phyloP scores from a whole-genome alignment of 2,329 filamentous ascomycete genomes.

The Leptodontidium sp. region DNA sequence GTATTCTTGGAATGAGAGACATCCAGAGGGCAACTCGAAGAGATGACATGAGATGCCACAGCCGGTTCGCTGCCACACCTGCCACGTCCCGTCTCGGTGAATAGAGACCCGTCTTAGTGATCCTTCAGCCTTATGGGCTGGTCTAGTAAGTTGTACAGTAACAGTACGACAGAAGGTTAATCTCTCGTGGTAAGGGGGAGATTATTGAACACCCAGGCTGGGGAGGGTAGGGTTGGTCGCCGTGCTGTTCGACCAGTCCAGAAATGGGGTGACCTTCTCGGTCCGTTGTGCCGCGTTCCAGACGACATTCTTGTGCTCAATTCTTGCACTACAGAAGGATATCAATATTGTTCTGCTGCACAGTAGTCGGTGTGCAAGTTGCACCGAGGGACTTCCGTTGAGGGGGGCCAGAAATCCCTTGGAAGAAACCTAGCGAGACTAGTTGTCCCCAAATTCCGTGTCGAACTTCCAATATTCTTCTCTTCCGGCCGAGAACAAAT shows the following conservation, averaged over 20 bases:
- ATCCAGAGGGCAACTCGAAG: slow-evolving; percentile 3
- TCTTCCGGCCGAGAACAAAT: slow-evolving; percentile 5
- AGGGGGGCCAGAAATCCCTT: slow-evolving; percentile 4
- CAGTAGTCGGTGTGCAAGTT: slow-evolving; percentile 14
- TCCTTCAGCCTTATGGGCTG: slow-evolving; percentile 23
- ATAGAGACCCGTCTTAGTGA: slow-evolving; percentile 11
- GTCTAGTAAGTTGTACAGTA: neutral
- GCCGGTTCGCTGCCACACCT: slow-evolving; percentile 7
- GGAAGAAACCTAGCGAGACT: neutral
- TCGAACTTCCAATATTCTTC: neutral
- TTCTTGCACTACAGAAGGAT: slow-evolving; percentile 9
- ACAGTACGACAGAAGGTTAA: slow-evolving; percentile 9
- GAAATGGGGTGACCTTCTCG: neutral
- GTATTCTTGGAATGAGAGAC: slow-evolving; percentile 7
- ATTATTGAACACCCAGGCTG: neutral
- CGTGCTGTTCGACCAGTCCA: slow-evolving; percentile 9
- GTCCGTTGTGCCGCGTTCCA: slow-evolving; percentile 13
- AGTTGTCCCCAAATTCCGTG: neutral
- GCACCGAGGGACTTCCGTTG: neutral
- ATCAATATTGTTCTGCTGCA: slow-evolving; percentile 19
- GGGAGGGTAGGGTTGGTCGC: neutral
- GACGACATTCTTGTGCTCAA: slow-evolving; percentile 5
- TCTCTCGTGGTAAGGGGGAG: neutral
- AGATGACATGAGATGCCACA: neutral
- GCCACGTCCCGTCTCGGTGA: slow-evolving; percentile 9